A percentile compares a stretch with the other conserved stretches of the same genome.
Evolutionary conservation across 2,329 filamentous ascomycete species (phyloP).

Genomic region (Alternaria longipes): DNA sequence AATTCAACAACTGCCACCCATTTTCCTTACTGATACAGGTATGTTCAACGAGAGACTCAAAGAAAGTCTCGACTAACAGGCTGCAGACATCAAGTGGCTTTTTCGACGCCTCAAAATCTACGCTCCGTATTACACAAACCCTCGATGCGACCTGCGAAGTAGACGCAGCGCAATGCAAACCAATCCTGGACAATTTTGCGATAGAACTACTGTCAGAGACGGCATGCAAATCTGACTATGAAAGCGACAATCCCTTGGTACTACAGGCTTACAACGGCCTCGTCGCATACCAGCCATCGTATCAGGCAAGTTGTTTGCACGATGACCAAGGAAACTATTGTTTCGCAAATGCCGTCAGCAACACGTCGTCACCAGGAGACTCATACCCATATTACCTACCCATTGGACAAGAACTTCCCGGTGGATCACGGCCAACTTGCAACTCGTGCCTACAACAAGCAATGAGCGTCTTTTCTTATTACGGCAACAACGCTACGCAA

Average conservation of each 20-base stretch:
- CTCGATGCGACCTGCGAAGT: constrained; percentile 81
- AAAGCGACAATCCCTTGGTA: constrained; percentile 73
- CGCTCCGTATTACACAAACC: constrained; percentile 75
- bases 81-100: constrained; percentile 80
- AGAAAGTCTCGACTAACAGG: constrained; percentile 12
- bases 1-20: constrained; percentile 79
- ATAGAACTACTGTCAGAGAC: constrained; percentile 67
- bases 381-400: constrained; percentile 87
- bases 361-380: constrained; percentile 73
- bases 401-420: constrained; percentile 75
- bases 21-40: constrained; percentile 85
- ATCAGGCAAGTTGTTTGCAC: constrained; percentile 81
- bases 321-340: constrained; percentile 73
- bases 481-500: constrained; percentile 71
- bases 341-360: constrained; percentile 86
- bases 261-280: constrained; percentile 79
- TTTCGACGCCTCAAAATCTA: constrained; percentile 78
- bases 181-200: constrained; percentile 72
- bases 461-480: constrained; percentile 80
- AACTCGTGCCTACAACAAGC: constrained; percentile 78
- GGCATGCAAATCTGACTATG: constrained; percentile 78
- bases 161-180: constrained; percentile 70
- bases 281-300: constrained; percentile 78
- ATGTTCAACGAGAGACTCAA: constrained; percentile 39
- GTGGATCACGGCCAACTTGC: constrained; percentile 75